Evolutionary conservation across 805 yeast genomes (phyloP), one percentile per base, ranked within the genome.

Genomic region (Metschnikowia chrysomelidarum): DNA sequence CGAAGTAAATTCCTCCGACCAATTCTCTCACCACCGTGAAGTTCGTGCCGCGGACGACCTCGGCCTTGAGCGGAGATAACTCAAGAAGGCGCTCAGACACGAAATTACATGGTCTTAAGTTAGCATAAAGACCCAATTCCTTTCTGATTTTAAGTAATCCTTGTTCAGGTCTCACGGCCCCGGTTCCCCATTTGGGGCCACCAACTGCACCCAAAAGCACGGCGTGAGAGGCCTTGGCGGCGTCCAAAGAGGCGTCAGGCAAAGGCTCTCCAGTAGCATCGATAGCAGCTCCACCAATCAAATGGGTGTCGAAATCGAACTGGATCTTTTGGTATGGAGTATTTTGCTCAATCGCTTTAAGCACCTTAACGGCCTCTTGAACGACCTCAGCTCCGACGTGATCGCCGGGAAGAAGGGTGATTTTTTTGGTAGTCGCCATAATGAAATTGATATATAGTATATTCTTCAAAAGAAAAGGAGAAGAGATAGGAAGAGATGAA

Each of bases 161-260:
- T 67, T 87, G 98, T 63, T 93, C 98, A 34, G 98, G 98, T 69
- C 98, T 81, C 30, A 91, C 98, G 9, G 74, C 57, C 32, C 97
- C 97, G 18, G 97, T 86, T 23, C 98, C 98, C 98, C 98, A 93
- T 67, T 93, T 93, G 43, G 98, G 98, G 21, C 98, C 98, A 46
- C 98, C 98, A 21, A 93, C 98, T 7, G 98, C 96, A 49, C 98
- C 98, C 38, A 93, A 73, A 47, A 93, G 69, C n/a, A 93, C 95
- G 17, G 98, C 98, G 59, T 91, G 94, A 1, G 98, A 82, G 28
- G 68, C 67, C 64, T 87, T 88, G 23, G 97, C 76, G 7, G 95
- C 88, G 29, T 68, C 84, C 30, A 93, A 71, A 3, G 96, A 75
- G 39, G 73, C 91, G 41, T 84, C 95, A 11, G 96, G 84, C 46